A percentile compares a stretch with the other conserved stretches of the same genome.
phyloP scores from a whole-genome alignment of 495 filamentous ascomycete species.

The Symbiotaphrina buchneri region DNA sequence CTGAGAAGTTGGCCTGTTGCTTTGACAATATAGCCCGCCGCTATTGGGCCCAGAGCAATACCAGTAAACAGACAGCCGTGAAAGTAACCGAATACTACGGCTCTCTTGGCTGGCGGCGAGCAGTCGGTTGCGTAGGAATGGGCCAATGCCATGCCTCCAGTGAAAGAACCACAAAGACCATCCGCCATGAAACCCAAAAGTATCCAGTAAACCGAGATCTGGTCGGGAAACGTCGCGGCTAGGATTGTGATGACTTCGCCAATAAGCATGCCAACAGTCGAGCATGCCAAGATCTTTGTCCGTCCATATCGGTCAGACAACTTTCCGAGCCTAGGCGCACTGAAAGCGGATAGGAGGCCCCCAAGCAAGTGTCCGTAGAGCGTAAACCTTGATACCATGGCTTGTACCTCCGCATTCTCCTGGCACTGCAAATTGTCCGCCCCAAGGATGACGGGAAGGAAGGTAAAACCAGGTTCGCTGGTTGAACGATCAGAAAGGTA shows the following conservation, averaged over 20 bases:
- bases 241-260: slow-evolving; percentile 55
- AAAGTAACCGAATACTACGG: slow-evolving; percentile 73
- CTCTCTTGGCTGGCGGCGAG: slow-evolving; percentile 52
- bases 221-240: slow-evolving; percentile 50
- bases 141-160: slow-evolving; percentile 51
- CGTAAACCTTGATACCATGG: slow-evolving; percentile 51
- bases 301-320: slow-evolving; percentile 81
- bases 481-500: slow-evolving; percentile 42
- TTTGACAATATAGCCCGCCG: slow-evolving; percentile 57
- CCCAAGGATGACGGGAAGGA: slow-evolving; percentile 41
- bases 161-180: slow-evolving; percentile 73
- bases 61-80: slow-evolving; percentile 75
- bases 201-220: slow-evolving; percentile 45
- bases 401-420: slow-evolving; percentile 46
- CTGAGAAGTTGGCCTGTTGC: slow-evolving; percentile 39
- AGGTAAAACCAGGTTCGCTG: slow-evolving; percentile 31
- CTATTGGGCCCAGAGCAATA: slow-evolving; percentile 59
- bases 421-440: slow-evolving; percentile 51
- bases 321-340: slow-evolving; percentile 59
- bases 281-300: slow-evolving; percentile 41
- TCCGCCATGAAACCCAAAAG: slow-evolving; percentile 54
- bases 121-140: slow-evolving; percentile 80
- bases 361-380: slow-evolving; percentile 47
- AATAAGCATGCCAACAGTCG: slow-evolving; percentile 40
- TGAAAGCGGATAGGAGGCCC: slow-evolving; percentile 50